Evolutionary conservation across 306 rosid species (phyloP).

Genomic region (Oemleria cerasiformis): DNA sequence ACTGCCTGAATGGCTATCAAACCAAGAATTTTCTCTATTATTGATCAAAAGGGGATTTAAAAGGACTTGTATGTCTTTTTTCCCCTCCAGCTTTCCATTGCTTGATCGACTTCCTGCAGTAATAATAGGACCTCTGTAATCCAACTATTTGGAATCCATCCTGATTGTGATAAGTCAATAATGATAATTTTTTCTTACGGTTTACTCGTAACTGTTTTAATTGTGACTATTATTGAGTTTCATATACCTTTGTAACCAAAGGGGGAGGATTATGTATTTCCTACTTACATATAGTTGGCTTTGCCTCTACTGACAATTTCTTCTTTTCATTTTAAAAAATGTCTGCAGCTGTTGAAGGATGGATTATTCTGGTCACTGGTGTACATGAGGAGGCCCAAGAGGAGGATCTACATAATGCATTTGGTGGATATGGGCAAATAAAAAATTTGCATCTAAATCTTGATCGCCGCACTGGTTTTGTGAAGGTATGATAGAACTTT

Average conservation of each 20-base stretch:
- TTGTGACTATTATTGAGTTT: neutral
- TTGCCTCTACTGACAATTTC: neutral
- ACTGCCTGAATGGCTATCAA: neutral
- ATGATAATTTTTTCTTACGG: neutral
- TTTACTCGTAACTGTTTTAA: neutral
- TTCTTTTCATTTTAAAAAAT: neutral
- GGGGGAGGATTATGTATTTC: neutral
- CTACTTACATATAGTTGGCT: neutral
- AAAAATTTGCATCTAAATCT: slow-evolving; percentile 90
- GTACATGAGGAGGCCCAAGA: slow-evolving; percentile 98
- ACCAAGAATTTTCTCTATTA: neutral
- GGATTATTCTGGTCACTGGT: slow-evolving; percentile 97
- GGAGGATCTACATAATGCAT: slow-evolving; percentile 78
- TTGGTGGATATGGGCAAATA: slow-evolving; percentile 93
- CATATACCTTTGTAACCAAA: neutral
- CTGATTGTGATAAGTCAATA: neutral
- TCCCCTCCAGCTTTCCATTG: neutral
- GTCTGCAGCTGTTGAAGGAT: slow-evolving; percentile 85
- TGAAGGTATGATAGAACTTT: slow-evolving; percentile 53
- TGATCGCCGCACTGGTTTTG: slow-evolving; percentile 97
- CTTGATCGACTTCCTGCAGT: neutral
- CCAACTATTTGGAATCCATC: neutral
- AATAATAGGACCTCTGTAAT: neutral
- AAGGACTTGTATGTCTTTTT: neutral
- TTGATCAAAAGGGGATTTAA: neutral